These are phyloP conservation scores for Coemansia sp. DNA, from an alignment of 371 early-diverging fungal genomes.

Conservation along the genomic window DNA sequence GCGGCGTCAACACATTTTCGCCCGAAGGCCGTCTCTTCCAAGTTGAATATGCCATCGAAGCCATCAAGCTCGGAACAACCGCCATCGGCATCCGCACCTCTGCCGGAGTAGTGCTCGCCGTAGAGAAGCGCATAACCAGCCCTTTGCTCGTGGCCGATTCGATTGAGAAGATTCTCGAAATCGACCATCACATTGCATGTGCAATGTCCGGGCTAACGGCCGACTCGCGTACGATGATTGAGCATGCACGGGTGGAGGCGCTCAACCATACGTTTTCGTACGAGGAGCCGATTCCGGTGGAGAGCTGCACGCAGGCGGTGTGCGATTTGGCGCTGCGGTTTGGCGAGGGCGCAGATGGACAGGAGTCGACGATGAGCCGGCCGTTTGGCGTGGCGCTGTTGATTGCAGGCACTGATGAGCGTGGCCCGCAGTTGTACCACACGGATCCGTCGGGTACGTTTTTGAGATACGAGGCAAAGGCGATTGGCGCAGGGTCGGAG, in stretches of 20 bases:
- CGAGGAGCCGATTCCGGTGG: conserved; percentile 92
- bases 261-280: conserved; percentile 96
- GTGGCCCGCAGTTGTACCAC: conserved; percentile 96
- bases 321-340: conserved; percentile 97
- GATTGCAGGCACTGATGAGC: conserved; percentile 96
- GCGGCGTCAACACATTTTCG: conserved; percentile 98
- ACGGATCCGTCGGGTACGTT: conserved; percentile 91
- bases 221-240: conserved; percentile 95
- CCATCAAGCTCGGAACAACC: conserved; percentile 98
- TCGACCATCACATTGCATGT: conserved; percentile 92
- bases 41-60: conserved; percentile 99
- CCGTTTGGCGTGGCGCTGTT: conserved; percentile 99
- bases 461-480: conserved; percentile 76
- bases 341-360: conserved; percentile 95
- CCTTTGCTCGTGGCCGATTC: conserved; percentile 88
- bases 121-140: conserved; percentile 95
- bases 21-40: conserved; percentile 99
- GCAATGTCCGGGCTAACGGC: conserved; percentile 98
- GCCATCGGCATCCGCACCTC: conserved; percentile 95
- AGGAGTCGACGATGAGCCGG: conserved; percentile 96
- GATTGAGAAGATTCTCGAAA: conserved; percentile 96
- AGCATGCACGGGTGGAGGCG: conserved; percentile 94
- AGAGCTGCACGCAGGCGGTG: conserved; percentile 94
- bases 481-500: conserved; percentile 96
- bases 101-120: conserved; percentile 92